Evolutionary conservation across 345 rosid species (phyloP), one percentile per base, ranked within the genome.

Genomic region (Jatropha curcas): DNA sequence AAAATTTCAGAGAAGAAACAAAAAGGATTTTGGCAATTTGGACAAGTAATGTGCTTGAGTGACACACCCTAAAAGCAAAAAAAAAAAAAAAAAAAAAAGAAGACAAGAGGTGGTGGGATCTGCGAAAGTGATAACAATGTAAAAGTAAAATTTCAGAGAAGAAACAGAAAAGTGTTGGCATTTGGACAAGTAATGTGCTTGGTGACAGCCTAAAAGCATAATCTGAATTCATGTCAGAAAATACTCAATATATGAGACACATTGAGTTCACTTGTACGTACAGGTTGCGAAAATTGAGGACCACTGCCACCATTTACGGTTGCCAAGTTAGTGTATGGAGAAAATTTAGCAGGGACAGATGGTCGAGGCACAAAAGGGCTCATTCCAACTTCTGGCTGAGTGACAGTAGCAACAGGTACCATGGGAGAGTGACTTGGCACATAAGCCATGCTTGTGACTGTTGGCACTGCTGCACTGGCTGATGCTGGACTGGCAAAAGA

Each of bases 231-330:
- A 46, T 33, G 48, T 19, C 57, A 51, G 24, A 66, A 60, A 56
- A 20, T 46, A 33, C 64, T 56, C 62, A 50, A 65, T 11, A 22
- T 13, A 39, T 53, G 43, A 39, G 35, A 64, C 20, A 30, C 11
- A 43, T 61, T 34, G 69, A 62, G 58, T 56, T 41, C 16, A 57
- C 35, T 25, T 60, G 51, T 70, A 75, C 98, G 27, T 87, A 91
- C 96, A 50, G 87, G 85, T 71, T 87, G 92, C 35, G 86, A 80
- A 84, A 81, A 80, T 62, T 84, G 88, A 65, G 79, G 71, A 34
- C 81, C 78, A 64, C 63, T 60, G 73, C 81, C 88, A 55, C 85
- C 79, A 68, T 78, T 84, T 74, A 84, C 88, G 76, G 80, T 76
- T 43, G 84, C 46, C 74, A 86, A 65, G 84, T 82, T 84, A 68